Percentiles rank a stretch among this genome's conserved stretches.
phyloP scores from a whole-genome alignment of 805 yeast species.

The Candida coleopterorum region DNA sequence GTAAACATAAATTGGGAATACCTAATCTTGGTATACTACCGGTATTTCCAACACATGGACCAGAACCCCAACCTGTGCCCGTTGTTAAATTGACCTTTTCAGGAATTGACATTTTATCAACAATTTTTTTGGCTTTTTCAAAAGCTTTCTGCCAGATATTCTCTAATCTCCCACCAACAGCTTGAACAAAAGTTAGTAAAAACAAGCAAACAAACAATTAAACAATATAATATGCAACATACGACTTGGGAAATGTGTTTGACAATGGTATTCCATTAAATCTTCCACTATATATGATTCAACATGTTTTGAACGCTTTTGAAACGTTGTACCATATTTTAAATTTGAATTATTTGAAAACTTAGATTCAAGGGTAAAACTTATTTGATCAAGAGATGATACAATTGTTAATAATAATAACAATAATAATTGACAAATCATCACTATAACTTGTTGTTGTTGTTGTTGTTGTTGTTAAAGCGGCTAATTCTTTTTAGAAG shows the following conservation, averaged over 20 bases:
- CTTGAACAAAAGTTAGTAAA: too few relatives aligned
- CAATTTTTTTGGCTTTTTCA: slow-evolving; percentile 50
- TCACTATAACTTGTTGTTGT: too few relatives aligned
- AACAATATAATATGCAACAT: slow-evolving; percentile 12
- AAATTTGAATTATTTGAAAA: slow-evolving; percentile 5
- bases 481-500: background rate
- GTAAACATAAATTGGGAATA: slow-evolving; percentile 52
- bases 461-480: background rate
- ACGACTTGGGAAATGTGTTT: slow-evolving; percentile 36
- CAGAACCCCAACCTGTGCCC: slow-evolving; percentile 61
- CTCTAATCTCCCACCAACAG: slow-evolving; percentile 44
- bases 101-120: slow-evolving; percentile 49
- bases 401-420: background rate
- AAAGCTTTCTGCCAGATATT: slow-evolving; percentile 56
- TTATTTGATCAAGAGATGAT: slow-evolving; percentile 2
- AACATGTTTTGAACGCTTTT: slow-evolving; percentile 27
- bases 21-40: slow-evolving; percentile 53
- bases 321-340: slow-evolving; percentile 1
- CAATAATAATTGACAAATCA: background rate
- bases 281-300: slow-evolving; percentile 25
- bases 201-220: too few relatives aligned
- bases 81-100: slow-evolving; percentile 62
- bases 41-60: slow-evolving; percentile 59
- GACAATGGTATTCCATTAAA: slow-evolving; percentile 21
- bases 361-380: slow-evolving; percentile 7